Evolutionary conservation across 106 monocot species (phyloP).

Genomic region (Agapanthus africanus): DNA sequence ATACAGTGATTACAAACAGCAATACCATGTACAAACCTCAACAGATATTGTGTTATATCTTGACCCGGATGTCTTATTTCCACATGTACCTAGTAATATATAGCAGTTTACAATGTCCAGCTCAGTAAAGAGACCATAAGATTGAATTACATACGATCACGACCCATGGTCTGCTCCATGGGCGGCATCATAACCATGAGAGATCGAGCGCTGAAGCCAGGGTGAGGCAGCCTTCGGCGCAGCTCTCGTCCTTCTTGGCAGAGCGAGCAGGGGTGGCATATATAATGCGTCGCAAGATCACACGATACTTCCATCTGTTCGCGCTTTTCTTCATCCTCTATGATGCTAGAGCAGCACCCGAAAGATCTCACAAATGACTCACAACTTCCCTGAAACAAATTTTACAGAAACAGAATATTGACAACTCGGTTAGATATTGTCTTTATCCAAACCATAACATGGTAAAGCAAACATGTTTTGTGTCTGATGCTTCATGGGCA

Average conservation of each 20-base stretch:
- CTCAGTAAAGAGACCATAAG: no score
- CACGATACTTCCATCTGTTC: constrained; percentile 49
- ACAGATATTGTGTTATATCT: no score
- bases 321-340: constrained; percentile 44
- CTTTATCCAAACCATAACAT: no score
- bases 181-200: constrained; percentile 54
- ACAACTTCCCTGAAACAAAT: constrained; percentile 50
- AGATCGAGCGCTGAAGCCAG: constrained; percentile 40
- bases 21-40: no score
- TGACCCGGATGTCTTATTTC: no score
- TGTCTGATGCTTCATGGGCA: no score
- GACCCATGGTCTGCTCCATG: constrained; percentile 57
- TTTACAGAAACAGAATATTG: neutral
- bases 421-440: neutral
- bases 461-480: no score
- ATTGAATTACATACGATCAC: constrained; percentile 12
- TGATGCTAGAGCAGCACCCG: constrained; percentile 33
- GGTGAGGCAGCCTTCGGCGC: constrained; percentile 65
- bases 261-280: constrained; percentile 65
- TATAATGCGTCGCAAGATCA: constrained; percentile 54
- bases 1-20: no score
- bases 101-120: no score
- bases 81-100: no score
- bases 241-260: constrained; percentile 84
- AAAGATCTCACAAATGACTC: constrained; percentile 45